A percentile compares a stretch with the other conserved stretches of the same genome.
phyloP scores from a whole-genome alignment of 495 filamentous ascomycete species.

The Hypoxylon lenormandii region DNA sequence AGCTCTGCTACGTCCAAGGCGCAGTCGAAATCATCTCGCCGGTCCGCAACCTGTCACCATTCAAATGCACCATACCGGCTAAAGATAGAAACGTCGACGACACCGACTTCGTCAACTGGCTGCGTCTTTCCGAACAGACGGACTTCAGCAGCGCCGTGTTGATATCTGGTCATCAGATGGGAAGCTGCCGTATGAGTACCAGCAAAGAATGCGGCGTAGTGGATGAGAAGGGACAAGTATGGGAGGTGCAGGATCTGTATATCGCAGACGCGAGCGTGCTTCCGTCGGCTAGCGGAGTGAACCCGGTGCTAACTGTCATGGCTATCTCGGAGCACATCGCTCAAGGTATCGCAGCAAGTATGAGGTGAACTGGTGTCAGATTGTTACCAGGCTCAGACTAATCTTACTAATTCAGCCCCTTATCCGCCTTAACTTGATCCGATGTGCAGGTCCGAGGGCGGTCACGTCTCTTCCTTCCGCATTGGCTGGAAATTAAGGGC shows the following conservation, averaged over 20 bases:
- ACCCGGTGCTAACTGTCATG: slow-evolving; percentile 87
- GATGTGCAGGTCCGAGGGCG: too few relatives aligned
- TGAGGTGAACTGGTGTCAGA: not conserved
- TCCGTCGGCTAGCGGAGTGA: slow-evolving; percentile 80
- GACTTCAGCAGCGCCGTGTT: slow-evolving; percentile 56
- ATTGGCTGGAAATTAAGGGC: too few relatives aligned
- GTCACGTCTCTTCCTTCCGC: too few relatives aligned
- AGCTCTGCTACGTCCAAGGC: slow-evolving; percentile 74
- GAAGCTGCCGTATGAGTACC: slow-evolving; percentile 76
- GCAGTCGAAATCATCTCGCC: slow-evolving; percentile 72
- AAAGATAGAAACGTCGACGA: slow-evolving; percentile 13
- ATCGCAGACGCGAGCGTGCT: slow-evolving; percentile 82
- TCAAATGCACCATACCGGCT: slow-evolving; percentile 60
- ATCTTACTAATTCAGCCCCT: too few relatives aligned
- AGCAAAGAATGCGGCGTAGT: slow-evolving; percentile 67
- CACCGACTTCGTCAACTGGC: slow-evolving; percentile 57
- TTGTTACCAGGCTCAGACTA: too few relatives aligned
- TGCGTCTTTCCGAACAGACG: slow-evolving; percentile 58
- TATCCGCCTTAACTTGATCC: too few relatives aligned
- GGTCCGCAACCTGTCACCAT: slow-evolving; percentile 65
- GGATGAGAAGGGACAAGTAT: slow-evolving; percentile 73
- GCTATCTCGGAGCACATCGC: slow-evolving; percentile 71
- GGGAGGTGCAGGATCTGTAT: slow-evolving; percentile 73
- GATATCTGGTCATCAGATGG: slow-evolving; percentile 79
- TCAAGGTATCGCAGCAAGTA: not conserved